Percentiles rank a stretch among this genome's conserved stretches.
Evolutionary conservation across 2,329 filamentous ascomycete genomes (phyloP).

Genomic region (Magnaporthales sp.): DNA sequence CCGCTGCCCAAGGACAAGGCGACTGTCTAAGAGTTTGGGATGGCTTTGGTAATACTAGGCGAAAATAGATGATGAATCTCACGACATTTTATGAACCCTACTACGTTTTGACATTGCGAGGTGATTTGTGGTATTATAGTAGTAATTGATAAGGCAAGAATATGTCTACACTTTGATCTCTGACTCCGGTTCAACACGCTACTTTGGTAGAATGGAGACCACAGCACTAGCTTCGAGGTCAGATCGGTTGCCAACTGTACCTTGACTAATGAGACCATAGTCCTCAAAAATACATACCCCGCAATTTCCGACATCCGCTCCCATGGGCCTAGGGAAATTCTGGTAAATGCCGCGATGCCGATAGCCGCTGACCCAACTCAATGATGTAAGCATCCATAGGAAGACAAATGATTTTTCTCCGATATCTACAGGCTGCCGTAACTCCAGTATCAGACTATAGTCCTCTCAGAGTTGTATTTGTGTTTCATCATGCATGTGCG

Average conservation of each 20-base stretch:
- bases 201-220: no score
- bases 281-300: no score
- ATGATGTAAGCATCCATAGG: background rate
- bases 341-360: conserved; percentile 5
- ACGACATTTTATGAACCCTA: background rate
- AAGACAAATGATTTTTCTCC: background rate
- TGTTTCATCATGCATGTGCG: background rate
- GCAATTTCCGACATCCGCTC: background rate
- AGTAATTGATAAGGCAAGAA: no score
- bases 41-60: background rate
- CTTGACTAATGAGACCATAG: no score
- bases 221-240: no score
- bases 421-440: background rate
- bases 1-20: conserved; percentile 48
- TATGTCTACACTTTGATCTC: no score
- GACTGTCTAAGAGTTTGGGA: conserved; percentile 17
- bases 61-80: background rate
- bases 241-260: no score
- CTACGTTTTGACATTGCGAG: background rate
- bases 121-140: background rate
- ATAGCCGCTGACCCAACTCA: background rate
- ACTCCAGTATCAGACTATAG: background rate
- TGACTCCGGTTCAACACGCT: no score
- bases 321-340: background rate
- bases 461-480: background rate